A percentile compares a stretch with the other conserved stretches of the same genome.
Conservation (phyloP, 1,139 yeast genomes). For the Pichia sp. region DNA sequence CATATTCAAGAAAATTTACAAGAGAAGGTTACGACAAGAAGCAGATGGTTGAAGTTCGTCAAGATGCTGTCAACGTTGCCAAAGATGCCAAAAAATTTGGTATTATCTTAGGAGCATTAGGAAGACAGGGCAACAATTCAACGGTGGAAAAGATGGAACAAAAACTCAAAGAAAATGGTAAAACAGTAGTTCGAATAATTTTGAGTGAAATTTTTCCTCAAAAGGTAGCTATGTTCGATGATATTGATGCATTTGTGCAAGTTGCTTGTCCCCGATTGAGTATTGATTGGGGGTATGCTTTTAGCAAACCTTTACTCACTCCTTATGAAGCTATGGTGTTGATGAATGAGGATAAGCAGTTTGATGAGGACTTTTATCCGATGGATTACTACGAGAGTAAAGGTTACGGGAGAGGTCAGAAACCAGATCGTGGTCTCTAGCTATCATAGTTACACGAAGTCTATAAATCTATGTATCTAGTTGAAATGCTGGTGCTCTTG, state of each 20-base stretch:
- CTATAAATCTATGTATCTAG: not conserved
- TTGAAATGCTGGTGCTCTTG: slow-evolving; percentile 12
- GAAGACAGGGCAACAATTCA: slow-evolving; percentile 87
- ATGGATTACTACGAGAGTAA: slow-evolving; percentile 92
- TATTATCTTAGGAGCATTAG: slow-evolving; percentile 87
- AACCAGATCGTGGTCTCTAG: slow-evolving; percentile 39
- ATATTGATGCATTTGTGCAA: slow-evolving; percentile 91
- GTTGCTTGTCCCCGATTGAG: slow-evolving; percentile 97
- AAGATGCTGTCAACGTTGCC: slow-evolving; percentile 67
- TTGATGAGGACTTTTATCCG: slow-evolving; percentile 70
- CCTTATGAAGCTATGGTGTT: slow-evolving; percentile 97
- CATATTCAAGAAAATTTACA: slow-evolving; percentile 87
- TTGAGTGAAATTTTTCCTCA: slow-evolving; percentile 92
- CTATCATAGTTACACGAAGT: not conserved
- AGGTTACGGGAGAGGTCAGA: slow-evolving; percentile 88
- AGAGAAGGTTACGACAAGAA: slow-evolving; percentile 82
- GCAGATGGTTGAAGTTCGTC: slow-evolving; percentile 70
- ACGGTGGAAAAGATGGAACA: slow-evolving; percentile 66
- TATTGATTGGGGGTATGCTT: slow-evolving; percentile 99
- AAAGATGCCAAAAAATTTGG: slow-evolving; percentile 66
- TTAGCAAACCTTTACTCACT: slow-evolving; percentile 82
- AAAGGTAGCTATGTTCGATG: slow-evolving; percentile 89
- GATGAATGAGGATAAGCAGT: slow-evolving; percentile 65
- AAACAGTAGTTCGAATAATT: slow-evolving; percentile 73
- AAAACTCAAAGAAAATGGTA: slow-evolving; percentile 49